A percentile compares a stretch with the other conserved stretches of the same genome.
Conservation (phyloP, 1,284 basidiomycete species). For the Exobasidium cylindrosporum region DNA sequence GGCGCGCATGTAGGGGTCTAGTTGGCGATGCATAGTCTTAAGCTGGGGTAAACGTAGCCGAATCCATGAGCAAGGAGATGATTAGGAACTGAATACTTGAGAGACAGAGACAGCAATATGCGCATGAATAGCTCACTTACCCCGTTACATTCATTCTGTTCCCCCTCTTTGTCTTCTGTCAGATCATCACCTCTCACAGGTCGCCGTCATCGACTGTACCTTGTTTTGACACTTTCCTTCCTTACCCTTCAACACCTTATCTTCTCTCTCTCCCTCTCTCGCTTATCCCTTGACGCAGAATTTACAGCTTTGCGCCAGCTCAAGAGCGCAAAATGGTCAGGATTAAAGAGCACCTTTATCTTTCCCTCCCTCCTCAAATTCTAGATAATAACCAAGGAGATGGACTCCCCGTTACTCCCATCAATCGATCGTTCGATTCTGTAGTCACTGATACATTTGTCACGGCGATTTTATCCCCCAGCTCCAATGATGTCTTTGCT, state of each 20-base stretch:
- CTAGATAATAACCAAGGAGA: background rate
- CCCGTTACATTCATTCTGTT: background rate
- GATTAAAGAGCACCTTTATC: background rate
- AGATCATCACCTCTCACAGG: background rate
- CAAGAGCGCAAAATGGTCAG: background rate
- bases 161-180: background rate
- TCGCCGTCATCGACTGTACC: no score
- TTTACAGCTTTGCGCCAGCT: no score
- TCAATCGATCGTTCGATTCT: constrained; percentile 3
- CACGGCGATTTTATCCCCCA: constrained; percentile 7
- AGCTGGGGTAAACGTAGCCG: no score
- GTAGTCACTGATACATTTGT: background rate
- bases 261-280: no score
- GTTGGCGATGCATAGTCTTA: no score
- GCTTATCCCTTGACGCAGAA: no score
- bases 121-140: background rate
- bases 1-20: background rate
- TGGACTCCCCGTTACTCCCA: background rate
- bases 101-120: no score
- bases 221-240: no score
- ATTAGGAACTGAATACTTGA: no score
- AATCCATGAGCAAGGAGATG: no score
- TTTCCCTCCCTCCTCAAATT: background rate
- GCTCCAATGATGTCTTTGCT: constrained; percentile 2
- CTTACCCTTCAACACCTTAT: no score